phyloP scores from a whole-genome alignment of 1,139 yeast species.

The Tardiomyces digboiensis region DNA sequence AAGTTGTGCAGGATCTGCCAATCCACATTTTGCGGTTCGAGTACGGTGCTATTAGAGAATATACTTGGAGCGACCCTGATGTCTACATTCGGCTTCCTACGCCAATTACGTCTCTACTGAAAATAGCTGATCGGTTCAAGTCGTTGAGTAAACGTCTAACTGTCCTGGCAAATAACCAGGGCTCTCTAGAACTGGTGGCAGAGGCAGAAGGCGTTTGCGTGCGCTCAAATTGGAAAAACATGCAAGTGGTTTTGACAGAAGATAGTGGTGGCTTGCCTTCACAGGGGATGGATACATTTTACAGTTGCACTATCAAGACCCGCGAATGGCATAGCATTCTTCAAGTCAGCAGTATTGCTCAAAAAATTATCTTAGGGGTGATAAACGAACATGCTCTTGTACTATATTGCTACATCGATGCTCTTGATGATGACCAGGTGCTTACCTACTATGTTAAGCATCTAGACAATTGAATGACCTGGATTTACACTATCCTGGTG shows the following conservation, averaged over 20 bases:
- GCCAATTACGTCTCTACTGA: background rate
- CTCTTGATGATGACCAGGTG: constrained; percentile 14
- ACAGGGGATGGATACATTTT: constrained; percentile 8
- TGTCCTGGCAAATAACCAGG: constrained; percentile 17
- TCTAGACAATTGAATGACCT: constrained; percentile 10
- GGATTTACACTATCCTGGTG: no score
- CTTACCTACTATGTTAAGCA: constrained; percentile 15
- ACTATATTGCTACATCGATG: constrained; percentile 25
- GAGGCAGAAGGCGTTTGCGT: constrained; percentile 18
- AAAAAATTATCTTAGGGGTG: constrained; percentile 25
- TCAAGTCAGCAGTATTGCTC: constrained; percentile 18
- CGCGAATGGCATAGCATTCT: constrained; percentile 28
- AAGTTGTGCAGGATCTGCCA: background rate
- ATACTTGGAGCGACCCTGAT: background rate
- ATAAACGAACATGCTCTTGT: constrained; percentile 21
- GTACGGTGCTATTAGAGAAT: background rate
- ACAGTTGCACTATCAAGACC: constrained; percentile 17
- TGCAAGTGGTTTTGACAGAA: constrained; percentile 15
- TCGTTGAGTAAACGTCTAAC: constrained; percentile 16
- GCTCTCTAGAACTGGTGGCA: constrained; percentile 17
- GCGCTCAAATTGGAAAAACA: constrained; percentile 18
- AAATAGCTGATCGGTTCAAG: constrained; percentile 15
- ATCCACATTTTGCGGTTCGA: background rate
- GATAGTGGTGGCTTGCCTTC: constrained; percentile 6
- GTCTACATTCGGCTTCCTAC: background rate